Evolutionary conservation across 148 eudicot species (phyloP), one percentile per base, ranked within the genome.

Genomic region (Hydrangea macrophylla): DNA sequence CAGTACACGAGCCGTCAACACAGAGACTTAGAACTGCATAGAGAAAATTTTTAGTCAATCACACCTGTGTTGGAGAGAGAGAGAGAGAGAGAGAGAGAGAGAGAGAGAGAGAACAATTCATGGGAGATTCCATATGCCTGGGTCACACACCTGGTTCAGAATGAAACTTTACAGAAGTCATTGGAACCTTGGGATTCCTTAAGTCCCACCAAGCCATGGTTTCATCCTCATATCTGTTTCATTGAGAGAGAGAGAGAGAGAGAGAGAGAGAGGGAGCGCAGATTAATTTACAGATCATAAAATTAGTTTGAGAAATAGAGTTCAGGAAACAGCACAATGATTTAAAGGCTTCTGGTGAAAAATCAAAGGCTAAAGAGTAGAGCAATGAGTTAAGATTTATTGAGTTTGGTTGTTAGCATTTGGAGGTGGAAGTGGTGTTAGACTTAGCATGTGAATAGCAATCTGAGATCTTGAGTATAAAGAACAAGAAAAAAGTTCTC

Each of bases 121-220:
- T 26, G 37, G 18, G 11, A 22, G 44, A 35, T 55, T 27, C 25
- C 30, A 48, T 7, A 69, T 20, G 23, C 42, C 67, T 22, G 26
- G 28, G 28, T 50, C 44, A 31, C 68, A 51, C 62, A 90, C 93
- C 93, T 76, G 98, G 96, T 72, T 90, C 96, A 11, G 88, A 70
- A 78, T 92, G 96, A 75, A 75, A 81, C 73, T 90, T 90, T 28
- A 84, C 85, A 62, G 83, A 81, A 70, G 83, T 81, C 70, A 92
- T 28, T 50, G 98, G 96, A 69, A 74, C 72, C 22, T 61, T 68
- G 0, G 87, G 70, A 78, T 84, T 90, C 73, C 98, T 88, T 59
- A 88, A 70, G 74, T 92, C 96, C 96, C 98, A 92, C 96, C 91
- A 92, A 27, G 62, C 75, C 83, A 90, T 83, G 36, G 86, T 76